Percentiles rank a stretch among this genome's conserved stretches.
Evolutionary conservation across 768 basidiomycete genomes (phyloP).

Genomic region (Suillus decipiens): DNA sequence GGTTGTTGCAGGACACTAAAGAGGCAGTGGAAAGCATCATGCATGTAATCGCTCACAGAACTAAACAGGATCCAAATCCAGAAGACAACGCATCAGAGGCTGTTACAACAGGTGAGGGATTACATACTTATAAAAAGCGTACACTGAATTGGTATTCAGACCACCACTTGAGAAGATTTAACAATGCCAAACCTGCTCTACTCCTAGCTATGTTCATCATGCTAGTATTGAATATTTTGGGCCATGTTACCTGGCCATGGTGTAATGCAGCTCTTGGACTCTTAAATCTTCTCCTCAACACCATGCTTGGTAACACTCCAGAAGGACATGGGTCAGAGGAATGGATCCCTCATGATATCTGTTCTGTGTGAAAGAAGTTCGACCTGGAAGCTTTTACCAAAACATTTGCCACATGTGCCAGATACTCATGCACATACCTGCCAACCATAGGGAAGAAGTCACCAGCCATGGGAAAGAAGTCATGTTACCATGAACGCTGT

Average conservation of each 20-base stretch:
- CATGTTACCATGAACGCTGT: too few relatives aligned
- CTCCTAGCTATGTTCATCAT: not conserved
- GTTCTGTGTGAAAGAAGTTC: too few relatives aligned
- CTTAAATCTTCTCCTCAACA: not conserved
- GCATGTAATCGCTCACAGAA: not conserved
- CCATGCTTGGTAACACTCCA: too few relatives aligned
- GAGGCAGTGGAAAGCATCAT: not conserved
- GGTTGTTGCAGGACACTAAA: not conserved
- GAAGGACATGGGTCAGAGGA: too few relatives aligned
- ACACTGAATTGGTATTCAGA: not conserved
- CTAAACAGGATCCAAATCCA: not conserved
- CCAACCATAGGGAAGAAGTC: too few relatives aligned
- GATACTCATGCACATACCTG: conserved; percentile 17
- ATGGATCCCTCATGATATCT: too few relatives aligned
- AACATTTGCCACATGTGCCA: too few relatives aligned
- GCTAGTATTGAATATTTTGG: not conserved
- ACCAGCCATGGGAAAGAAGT: too few relatives aligned
- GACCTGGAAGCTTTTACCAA: too few relatives aligned
- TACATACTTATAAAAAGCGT: not conserved
- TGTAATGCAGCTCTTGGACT: too few relatives aligned
- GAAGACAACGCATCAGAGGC: not conserved
- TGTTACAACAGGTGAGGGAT: not conserved
- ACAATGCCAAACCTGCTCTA: not conserved
- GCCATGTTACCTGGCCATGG: too few relatives aligned
- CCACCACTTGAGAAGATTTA: not conserved